phyloP scores from a whole-genome alignment of 2,329 filamentous ascomycete genomes.

The Cladosporium sp. region DNA sequence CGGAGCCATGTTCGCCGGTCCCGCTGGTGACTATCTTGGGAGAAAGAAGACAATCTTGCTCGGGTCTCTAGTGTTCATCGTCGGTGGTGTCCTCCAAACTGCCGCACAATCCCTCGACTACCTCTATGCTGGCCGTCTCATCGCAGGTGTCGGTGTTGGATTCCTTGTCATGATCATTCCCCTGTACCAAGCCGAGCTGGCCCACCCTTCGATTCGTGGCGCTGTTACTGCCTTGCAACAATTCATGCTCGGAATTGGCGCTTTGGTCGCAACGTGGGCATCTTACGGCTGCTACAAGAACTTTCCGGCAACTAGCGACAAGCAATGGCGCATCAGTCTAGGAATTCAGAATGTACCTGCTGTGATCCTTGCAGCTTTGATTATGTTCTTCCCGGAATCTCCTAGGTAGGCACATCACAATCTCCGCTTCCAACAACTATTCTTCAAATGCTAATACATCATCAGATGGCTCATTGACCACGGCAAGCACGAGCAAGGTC shows the following conservation, averaged over 20 bases:
- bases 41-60: conserved; percentile 68
- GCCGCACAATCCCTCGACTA: conserved; percentile 57
- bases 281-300: conserved; percentile 59
- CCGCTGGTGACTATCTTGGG: conserved; percentile 60
- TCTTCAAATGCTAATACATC: neutral
- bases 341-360: conserved; percentile 71
- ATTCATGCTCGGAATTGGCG: conserved; percentile 76
- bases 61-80: conserved; percentile 65
- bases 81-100: conserved; percentile 71
- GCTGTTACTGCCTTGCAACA: conserved; percentile 72
- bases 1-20: conserved; percentile 62
- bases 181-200: conserved; percentile 74
- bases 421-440: too few species aligned
- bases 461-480: conserved; percentile 68
- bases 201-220: conserved; percentile 73
- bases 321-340: conserved; percentile 60
- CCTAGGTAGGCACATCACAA: conserved; percentile 20
- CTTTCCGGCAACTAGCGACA: conserved; percentile 43
- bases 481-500: conserved; percentile 59
- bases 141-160: conserved; percentile 48
- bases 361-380: conserved; percentile 59
- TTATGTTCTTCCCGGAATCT: conserved; percentile 67
- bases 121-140: conserved; percentile 62
- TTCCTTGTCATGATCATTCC: conserved; percentile 62
- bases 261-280: conserved; percentile 69